Evolutionary conservation across 1,284 basidiomycete genomes (phyloP), one percentile per base, ranked within the genome.

Genomic region (Nidula niveotomentosa): DNA sequence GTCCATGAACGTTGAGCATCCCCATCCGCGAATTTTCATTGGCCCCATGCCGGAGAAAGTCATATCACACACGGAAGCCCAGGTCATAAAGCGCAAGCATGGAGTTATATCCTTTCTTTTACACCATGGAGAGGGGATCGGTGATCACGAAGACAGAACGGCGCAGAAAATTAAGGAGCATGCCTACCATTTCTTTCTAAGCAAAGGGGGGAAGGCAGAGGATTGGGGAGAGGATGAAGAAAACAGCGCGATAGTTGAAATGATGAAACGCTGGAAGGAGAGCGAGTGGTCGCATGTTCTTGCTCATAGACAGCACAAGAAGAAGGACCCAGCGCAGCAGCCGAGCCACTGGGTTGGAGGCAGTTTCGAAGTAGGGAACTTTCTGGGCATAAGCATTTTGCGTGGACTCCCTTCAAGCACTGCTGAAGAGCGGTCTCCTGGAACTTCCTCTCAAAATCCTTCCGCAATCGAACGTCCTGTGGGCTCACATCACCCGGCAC

Each of bases 331-430:
- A 23, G 4, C 23, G 23, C 59, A 54, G 34, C 15, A 49, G 34
- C 17, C 54, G 10, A 68, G 69, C 37, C 73, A 72, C 44, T 92
- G 90, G 91, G 77, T 90, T 23, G 89, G 90, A 33, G 76, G 75
- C 13, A 89, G 83, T 54, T 93, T 93, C 61, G 86, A 91, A 62
- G 76, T 93, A 43, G 91, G 90, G 2, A 78, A 79, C 15, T 76
- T 89, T 53, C 69, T 87, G 8, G 86, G 86, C 2, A 73, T 88
- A 33, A 18, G 23, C 36, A 8, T 12, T 39, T 37, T 17, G 15
- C 56, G n/a, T 36, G 58, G 30, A 51, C 23, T 23, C 23, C 23
- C 23, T 23, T 4, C 23, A 23, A 23, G 23, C 23, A 23, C 23
- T 23, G 23, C 23, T 23, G 23, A 23, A 23, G 23, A 23, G 23